Percentiles rank a stretch among this genome's conserved stretches.
phyloP scores from a whole-genome alignment of 1,284 basidiomycete genomes.

The Athelia sp. region DNA sequence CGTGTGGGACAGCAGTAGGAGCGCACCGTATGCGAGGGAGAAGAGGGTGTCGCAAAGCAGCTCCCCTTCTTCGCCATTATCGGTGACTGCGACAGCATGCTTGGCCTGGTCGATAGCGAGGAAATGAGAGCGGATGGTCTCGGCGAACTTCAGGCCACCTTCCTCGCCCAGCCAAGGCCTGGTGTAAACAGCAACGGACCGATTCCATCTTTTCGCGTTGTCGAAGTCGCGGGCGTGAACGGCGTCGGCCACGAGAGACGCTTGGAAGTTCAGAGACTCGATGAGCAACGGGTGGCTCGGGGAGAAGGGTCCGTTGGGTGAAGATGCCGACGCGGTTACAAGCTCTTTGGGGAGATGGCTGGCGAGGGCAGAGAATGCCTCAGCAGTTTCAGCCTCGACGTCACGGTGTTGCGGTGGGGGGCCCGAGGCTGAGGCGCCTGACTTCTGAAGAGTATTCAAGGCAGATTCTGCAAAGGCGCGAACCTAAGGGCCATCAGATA shows the following conservation, averaged over 20 bases:
- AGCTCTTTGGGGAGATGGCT: conserved; percentile 55
- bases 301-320: conserved; percentile 43
- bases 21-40: conserved; percentile 97
- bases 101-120: no score
- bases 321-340: conserved; percentile 32
- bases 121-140: no score
- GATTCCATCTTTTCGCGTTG: conserved; percentile 66
- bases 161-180: conserved; percentile 87
- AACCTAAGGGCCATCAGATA: conserved; percentile 45
- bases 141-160: conserved; percentile 84
- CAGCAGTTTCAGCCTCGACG: conserved; percentile 53
- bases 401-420: conserved; percentile 66
- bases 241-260: conserved; percentile 79
- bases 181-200: conserved; percentile 70
- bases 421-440: conserved; percentile 74
- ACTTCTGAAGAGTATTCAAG: conserved; percentile 69
- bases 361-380: conserved; percentile 51
- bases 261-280: conserved; percentile 67
- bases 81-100: conserved; percentile 64
- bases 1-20: conserved; percentile 96
- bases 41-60: conserved; percentile 98
- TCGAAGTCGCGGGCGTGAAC: conserved; percentile 92
- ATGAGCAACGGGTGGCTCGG: conserved; percentile 55
- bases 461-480: conserved; percentile 87
- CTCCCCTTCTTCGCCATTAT: conserved; percentile 96